Conservation (phyloP, 768 basidiomycete species). For the Boletus rex-veris region DNA sequence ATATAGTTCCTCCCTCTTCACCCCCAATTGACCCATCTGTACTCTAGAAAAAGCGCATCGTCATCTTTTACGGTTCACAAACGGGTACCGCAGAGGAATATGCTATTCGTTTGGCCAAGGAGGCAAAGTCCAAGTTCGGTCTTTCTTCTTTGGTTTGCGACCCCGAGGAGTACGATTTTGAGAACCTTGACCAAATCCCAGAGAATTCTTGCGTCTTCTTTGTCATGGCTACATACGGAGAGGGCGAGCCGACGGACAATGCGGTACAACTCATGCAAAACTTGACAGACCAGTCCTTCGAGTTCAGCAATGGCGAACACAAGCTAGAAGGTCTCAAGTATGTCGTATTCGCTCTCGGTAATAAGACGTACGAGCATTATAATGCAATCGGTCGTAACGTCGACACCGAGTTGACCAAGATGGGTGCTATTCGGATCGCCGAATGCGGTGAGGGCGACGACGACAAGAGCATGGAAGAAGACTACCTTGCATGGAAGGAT, state of each 20-base stretch:
- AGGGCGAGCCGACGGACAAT: slow-evolving; percentile 98
- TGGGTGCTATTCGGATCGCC: slow-evolving; percentile 84
- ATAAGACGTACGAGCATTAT: slow-evolving; percentile 95
- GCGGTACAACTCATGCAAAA: slow-evolving; percentile 94
- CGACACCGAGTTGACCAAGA: slow-evolving; percentile 66
- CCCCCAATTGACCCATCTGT: slow-evolving; percentile 2
- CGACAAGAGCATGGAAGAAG: slow-evolving; percentile 99
- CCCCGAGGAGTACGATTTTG: slow-evolving; percentile 98
- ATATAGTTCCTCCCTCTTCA: background rate
- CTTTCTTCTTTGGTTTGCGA: slow-evolving; percentile 95
- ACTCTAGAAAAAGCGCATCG: slow-evolving; percentile 87
- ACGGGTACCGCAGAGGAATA: slow-evolving; percentile 99
- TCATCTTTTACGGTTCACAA: slow-evolving; percentile 98
- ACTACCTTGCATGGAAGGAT: slow-evolving; percentile 99
- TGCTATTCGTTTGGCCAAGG: slow-evolving; percentile 95
- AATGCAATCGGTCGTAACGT: slow-evolving; percentile 83
- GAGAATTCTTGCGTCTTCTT: slow-evolving; percentile 88
- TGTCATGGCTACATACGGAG: slow-evolving; percentile 97
- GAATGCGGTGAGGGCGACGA: slow-evolving; percentile 96
- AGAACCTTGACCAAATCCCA: slow-evolving; percentile 88
- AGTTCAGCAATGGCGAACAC: slow-evolving; percentile 78
- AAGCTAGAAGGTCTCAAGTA: slow-evolving; percentile 85
- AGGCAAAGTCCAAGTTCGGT: slow-evolving; percentile 95
- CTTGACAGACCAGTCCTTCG: slow-evolving; percentile 80
- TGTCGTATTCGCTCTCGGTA: slow-evolving; percentile 91